Evolutionary conservation across 306 rosid genomes (phyloP).

Genomic region (Biancaea sappan): DNA sequence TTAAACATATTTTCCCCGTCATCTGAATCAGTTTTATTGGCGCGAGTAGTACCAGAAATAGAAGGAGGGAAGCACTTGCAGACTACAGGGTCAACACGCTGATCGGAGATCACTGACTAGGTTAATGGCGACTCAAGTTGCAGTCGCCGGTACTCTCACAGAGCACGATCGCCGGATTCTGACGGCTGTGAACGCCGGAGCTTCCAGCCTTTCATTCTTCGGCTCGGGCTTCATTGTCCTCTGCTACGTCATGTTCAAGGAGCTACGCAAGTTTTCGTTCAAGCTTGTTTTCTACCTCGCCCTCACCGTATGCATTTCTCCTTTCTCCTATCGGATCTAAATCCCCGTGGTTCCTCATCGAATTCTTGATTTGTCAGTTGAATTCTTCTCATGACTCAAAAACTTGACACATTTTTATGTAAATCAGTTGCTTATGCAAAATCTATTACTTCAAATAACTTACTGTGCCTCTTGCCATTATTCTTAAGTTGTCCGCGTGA

Average conservation of each 20-base stretch:
- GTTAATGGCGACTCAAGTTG: slow-evolving; percentile 54
- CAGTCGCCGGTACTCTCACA: slow-evolving; percentile 51
- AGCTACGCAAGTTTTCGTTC: slow-evolving; percentile 97
- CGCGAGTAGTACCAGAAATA: background rate
- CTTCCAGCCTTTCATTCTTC: slow-evolving; percentile 81
- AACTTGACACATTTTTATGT: background rate
- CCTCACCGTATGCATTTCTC: slow-evolving; percentile 57
- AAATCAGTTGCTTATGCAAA: background rate
- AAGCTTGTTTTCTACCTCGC: slow-evolving; percentile 99
- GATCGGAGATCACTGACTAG: slow-evolving; percentile 29
- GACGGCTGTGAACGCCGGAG: slow-evolving; percentile 66
- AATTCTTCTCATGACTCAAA: background rate
- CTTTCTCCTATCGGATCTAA: slow-evolving; percentile 25
- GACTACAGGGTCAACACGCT: slow-evolving; percentile 9
- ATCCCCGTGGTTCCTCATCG: slow-evolving; percentile 8
- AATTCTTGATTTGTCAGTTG: too few relatives aligned
- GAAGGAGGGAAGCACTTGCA: too few relatives aligned
- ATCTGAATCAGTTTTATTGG: background rate
- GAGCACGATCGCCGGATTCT: slow-evolving; percentile 64
- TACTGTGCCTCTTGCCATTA: background rate
- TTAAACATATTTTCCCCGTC: background rate
- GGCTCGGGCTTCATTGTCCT: slow-evolving; percentile 90
- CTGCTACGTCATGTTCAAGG: slow-evolving; percentile 92
- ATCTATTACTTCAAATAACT: too few relatives aligned
- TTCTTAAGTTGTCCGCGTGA: background rate